Percentiles rank a stretch among this genome's conserved stretches.
Conservation (phyloP, 202 grass and related monocot genomes). For the Schoenoplectus tabernaemontani region DNA sequence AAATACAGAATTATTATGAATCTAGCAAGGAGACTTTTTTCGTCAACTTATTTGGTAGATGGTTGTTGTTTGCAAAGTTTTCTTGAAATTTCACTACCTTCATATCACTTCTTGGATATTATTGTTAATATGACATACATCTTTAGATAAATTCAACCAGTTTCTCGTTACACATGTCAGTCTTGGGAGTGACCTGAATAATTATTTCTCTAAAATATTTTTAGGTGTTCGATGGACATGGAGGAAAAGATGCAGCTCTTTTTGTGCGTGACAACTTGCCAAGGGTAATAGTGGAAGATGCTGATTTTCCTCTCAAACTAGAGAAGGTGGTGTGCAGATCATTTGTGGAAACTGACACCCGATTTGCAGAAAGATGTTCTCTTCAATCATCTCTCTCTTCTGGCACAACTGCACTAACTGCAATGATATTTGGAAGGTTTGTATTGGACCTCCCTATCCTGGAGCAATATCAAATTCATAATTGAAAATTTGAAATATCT, state of each 20-base stretch:
- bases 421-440: slow-evolving; percentile 96
- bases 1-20: neutral
- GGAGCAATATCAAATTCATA: neutral
- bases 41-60: neutral
- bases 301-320: slow-evolving; percentile 76
- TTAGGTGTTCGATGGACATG: slow-evolving; percentile 98
- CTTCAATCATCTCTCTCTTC: slow-evolving; percentile 38
- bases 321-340: slow-evolving; percentile 73
- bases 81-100: neutral
- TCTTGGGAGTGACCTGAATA: neutral
- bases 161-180: neutral
- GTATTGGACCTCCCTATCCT: neutral
- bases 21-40: neutral
- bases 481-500: neutral
- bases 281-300: slow-evolving; percentile 80
- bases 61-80: neutral
- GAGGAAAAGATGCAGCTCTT: slow-evolving; percentile 77
- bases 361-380: slow-evolving; percentile 67
- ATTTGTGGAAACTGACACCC: slow-evolving; percentile 70
- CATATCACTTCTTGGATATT: neutral
- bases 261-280: slow-evolving; percentile 87
- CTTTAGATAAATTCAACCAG: neutral
- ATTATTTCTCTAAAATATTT: neutral
- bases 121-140: neutral
- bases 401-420: slow-evolving; percentile 84